Conservation (phyloP, 2,329 filamentous ascomycete genomes). For the Aureobasidium sp. region DNA sequence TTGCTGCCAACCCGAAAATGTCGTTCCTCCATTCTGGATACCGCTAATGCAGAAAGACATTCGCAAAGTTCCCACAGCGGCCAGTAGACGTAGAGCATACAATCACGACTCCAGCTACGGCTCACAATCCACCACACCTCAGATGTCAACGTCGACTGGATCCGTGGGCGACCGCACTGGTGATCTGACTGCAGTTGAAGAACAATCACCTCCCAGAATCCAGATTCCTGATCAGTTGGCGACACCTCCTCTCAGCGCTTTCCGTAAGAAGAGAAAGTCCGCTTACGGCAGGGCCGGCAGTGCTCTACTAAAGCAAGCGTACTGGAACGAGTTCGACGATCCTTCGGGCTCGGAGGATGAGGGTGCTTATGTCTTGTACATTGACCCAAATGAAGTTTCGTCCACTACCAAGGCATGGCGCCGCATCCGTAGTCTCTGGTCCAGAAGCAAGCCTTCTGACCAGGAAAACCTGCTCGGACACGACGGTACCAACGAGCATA, state of each 20-base stretch:
- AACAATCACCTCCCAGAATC: slow-evolving; percentile 12
- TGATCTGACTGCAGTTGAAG: slow-evolving; percentile 22
- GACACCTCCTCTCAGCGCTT: slow-evolving; percentile 32
- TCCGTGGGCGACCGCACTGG: slow-evolving; percentile 23
- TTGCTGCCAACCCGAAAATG: slow-evolving; percentile 35
- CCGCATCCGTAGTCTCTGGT: not conserved
- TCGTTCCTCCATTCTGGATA: slow-evolving; percentile 42
- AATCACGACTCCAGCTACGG: slow-evolving; percentile 13
- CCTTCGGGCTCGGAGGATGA: slow-evolving; percentile 59
- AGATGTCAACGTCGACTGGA: slow-evolving; percentile 30
- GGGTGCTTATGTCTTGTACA: slow-evolving; percentile 59
- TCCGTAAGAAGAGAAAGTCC: slow-evolving; percentile 34
- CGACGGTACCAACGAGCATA: slow-evolving; percentile 7
- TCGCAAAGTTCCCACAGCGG: slow-evolving; percentile 40
- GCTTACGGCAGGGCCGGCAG: slow-evolving; percentile 21
- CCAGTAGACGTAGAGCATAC: slow-evolving; percentile 20
- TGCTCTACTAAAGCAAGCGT: slow-evolving; percentile 31
- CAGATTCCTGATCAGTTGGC: slow-evolving; percentile 29
- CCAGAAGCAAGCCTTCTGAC: slow-evolving; percentile 19
- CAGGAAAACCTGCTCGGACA: slow-evolving; percentile 18
- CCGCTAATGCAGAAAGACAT: slow-evolving; percentile 42
- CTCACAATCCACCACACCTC: slow-evolving; percentile 22
- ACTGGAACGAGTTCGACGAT: slow-evolving; percentile 85
- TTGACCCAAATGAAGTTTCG: slow-evolving; percentile 61
- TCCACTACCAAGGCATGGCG: slow-evolving; percentile 39